Conservation (phyloP, 257 asterid species). For the Gynochthodes officinalis region DNA sequence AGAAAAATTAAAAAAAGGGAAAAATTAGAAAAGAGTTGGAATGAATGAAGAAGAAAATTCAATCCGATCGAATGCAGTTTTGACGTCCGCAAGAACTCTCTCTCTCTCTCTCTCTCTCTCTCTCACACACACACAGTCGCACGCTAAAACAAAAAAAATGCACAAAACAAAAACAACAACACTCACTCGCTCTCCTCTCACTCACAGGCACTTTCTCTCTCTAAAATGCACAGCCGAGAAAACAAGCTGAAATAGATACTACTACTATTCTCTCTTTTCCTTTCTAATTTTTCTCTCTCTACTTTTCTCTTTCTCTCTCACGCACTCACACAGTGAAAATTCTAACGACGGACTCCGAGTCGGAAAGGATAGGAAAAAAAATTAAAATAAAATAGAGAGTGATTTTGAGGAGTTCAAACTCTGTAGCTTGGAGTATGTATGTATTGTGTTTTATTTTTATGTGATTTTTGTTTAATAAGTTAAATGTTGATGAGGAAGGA, state of each 20-base stretch:
- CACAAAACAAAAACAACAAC: not conserved
- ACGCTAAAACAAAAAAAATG: not conserved
- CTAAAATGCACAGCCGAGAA: conserved; percentile 31
- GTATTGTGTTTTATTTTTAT: not conserved
- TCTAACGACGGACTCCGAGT: not conserved
- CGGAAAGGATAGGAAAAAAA: conserved; percentile 4
- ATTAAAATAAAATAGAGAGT: not conserved
- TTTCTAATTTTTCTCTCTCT: not conserved
- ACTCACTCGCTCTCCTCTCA: conserved; percentile 10
- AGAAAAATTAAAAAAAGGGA: conserved; percentile 2
- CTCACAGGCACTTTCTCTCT: conserved; percentile 22
- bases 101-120: conserved; percentile 22
- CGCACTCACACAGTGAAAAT: not conserved
- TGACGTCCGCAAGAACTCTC: conserved; percentile 47
- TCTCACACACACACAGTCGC: conserved; percentile 6
- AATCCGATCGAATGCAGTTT: conserved; percentile 36
- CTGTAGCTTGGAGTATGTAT: not conserved
- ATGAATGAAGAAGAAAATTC: conserved; percentile 35
- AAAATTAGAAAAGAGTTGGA: conserved; percentile 14
- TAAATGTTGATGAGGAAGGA: conserved; percentile 9
- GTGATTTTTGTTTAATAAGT: not conserved
- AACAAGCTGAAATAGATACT: conserved; percentile 13
- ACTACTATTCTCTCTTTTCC: not conserved
- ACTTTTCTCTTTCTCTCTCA: conserved; percentile 11
- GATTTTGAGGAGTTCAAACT: not conserved